A percentile compares a stretch with the other conserved stretches of the same genome.
Conservation (phyloP, 345 rosid species). For the Citrus cavaleriei region DNA sequence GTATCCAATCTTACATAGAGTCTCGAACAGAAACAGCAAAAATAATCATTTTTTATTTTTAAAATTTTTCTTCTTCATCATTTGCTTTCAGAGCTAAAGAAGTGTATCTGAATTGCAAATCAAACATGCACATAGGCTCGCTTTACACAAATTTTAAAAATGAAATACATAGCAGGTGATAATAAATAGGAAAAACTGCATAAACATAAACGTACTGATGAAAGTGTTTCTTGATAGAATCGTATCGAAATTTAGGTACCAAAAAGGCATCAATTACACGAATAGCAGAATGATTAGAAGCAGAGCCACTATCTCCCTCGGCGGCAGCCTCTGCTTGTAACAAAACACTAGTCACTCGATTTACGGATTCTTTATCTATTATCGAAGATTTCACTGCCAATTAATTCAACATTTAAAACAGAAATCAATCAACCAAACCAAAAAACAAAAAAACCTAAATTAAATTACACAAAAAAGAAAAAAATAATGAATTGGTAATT, state of each 20-base stretch:
- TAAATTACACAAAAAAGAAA: not conserved
- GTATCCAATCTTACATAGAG: not conserved
- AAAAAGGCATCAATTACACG: constrained; percentile 73
- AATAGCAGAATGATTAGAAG: constrained; percentile 36
- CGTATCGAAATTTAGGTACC: constrained; percentile 71
- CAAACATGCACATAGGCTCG: not conserved
- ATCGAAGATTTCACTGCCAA: constrained; percentile 61
- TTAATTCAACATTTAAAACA: not conserved
- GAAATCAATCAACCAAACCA: not conserved
- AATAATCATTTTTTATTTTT: not conserved
- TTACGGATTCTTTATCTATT: constrained; percentile 61
- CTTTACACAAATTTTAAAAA: not conserved
- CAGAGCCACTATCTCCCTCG: constrained; percentile 38
- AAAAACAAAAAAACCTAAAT: not conserved
- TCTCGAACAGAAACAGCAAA: not conserved
- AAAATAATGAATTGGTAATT: not conserved
- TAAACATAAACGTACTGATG: constrained; percentile 39
- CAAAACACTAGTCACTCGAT: constrained; percentile 46
- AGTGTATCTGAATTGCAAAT: not conserved
- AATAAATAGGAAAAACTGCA: not conserved
- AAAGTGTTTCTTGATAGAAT: constrained; percentile 74
- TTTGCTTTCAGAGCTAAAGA: not conserved
- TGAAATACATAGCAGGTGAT: not conserved
- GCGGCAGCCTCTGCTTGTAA: constrained; percentile 64
- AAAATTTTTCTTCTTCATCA: not conserved